phyloP scores from a whole-genome alignment of 208 protist species.

The Trypanosoma rangeli region DNA sequence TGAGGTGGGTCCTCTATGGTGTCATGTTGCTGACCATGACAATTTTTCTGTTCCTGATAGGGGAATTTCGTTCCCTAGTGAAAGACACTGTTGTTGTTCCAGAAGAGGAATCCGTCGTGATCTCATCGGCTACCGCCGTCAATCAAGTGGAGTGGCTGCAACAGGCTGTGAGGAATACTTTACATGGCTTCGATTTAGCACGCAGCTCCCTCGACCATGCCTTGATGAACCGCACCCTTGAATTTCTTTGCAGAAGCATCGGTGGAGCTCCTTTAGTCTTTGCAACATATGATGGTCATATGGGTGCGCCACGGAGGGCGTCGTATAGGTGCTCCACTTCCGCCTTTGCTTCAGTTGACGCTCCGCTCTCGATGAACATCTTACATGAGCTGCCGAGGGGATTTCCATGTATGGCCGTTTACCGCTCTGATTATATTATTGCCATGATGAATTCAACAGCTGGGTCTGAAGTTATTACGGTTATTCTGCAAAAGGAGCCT shows the following conservation, averaged over 20 bases:
- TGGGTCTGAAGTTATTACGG: slow-evolving; percentile 12
- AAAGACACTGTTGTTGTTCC: slow-evolving; percentile 40
- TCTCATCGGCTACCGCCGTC: slow-evolving; percentile 28
- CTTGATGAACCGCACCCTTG: neutral
- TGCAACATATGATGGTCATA: slow-evolving; percentile 14
- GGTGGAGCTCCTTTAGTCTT: slow-evolving; percentile 21
- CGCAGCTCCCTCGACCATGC: too few species aligned
- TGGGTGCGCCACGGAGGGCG: slow-evolving; percentile 11
- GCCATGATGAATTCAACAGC: neutral
- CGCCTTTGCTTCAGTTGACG: neutral
- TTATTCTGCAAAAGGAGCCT: slow-evolving; percentile 42
- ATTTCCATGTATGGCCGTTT: slow-evolving; percentile 18
- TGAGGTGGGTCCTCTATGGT: slow-evolving; percentile 67
- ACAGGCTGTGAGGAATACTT: slow-evolving; percentile 26
- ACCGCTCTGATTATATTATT: slow-evolving; percentile 29
- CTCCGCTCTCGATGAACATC: slow-evolving; percentile 1
- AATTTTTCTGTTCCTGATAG: slow-evolving; percentile 47
- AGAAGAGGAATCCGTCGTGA: slow-evolving; percentile 35
- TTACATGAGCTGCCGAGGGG: neutral
- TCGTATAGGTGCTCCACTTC: slow-evolving; percentile 4
- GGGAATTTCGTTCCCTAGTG: slow-evolving; percentile 56
- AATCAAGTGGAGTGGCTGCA: slow-evolving; percentile 41
- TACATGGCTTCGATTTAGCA: slow-evolving; percentile 1
- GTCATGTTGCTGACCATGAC: slow-evolving; percentile 59
- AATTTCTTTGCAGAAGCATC: slow-evolving; percentile 12